phyloP scores from a whole-genome alignment of 768 basidiomycete genomes.

The Rhizopogon vesiculosus region DNA sequence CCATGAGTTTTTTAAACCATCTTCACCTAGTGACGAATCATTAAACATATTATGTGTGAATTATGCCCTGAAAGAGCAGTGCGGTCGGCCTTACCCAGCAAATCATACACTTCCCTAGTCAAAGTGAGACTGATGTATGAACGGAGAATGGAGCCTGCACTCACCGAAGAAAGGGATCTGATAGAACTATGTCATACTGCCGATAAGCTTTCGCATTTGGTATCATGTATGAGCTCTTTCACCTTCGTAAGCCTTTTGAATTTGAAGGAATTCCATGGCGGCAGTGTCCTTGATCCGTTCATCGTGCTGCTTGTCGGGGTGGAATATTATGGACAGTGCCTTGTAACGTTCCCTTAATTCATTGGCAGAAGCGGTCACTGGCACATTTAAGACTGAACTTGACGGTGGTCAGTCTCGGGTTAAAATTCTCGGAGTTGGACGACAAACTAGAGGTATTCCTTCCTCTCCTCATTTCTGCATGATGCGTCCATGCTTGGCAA shows the following conservation, averaged over 20 bases:
- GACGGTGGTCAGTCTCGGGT: background rate
- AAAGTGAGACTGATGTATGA: conserved; percentile 10
- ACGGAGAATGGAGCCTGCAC: conserved; percentile 10
- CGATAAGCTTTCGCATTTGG: background rate
- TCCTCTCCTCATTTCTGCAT: conserved; percentile 3
- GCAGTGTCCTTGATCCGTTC: conserved; percentile 53
- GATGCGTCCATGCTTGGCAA: background rate
- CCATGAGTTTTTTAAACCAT: conserved; percentile 40
- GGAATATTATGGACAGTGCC: conserved; percentile 69
- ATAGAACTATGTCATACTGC: conserved; percentile 44
- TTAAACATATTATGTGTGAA: background rate
- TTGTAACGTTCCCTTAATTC: conserved; percentile 77
- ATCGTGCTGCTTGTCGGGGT: conserved; percentile 79
- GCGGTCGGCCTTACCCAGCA: conserved; percentile 44
- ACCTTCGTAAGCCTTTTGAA: conserved; percentile 86
- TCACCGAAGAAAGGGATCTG: conserved; percentile 67
- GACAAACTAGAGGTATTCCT: conserved; percentile 27
- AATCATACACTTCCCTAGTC: conserved; percentile 68
- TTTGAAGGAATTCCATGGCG: conserved; percentile 61
- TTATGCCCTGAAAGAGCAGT: conserved; percentile 1
- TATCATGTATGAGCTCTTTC: conserved; percentile 7
- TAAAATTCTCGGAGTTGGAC: background rate
- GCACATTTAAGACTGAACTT: conserved; percentile 70
- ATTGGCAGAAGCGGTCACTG: conserved; percentile 52
- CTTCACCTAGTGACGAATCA: conserved; percentile 20